Evolutionary conservation across 2,329 filamentous ascomycete species (phyloP).

Genomic region (Ascochyta viciae-villosae): DNA sequence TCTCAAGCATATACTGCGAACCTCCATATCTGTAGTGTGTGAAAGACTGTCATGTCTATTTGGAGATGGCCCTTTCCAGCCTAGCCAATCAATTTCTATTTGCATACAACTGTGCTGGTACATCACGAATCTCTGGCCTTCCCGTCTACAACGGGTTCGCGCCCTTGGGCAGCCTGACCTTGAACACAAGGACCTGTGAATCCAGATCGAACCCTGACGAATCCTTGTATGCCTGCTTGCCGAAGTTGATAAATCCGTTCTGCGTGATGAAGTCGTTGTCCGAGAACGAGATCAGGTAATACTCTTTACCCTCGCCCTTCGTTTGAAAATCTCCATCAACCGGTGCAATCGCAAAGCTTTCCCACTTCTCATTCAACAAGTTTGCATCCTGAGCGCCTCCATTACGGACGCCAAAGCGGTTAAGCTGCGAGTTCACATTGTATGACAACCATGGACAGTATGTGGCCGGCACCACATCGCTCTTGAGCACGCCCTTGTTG

Average conservation of each 20-base stretch:
- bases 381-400: slow-evolving; percentile 65
- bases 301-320: slow-evolving; percentile 65
- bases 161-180: slow-evolving; percentile 57
- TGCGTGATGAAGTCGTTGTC: slow-evolving; percentile 82
- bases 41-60: too few species aligned
- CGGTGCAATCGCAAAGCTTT: slow-evolving; percentile 69
- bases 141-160: slow-evolving; percentile 34
- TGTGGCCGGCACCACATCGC: slow-evolving; percentile 62
- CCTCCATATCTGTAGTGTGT: too few species aligned
- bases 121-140: too few species aligned
- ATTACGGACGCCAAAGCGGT: slow-evolving; percentile 72
- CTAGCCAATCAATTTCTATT: too few species aligned
- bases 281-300: slow-evolving; percentile 70
- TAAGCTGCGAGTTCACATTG: slow-evolving; percentile 70
- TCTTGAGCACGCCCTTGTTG: slow-evolving; percentile 60
- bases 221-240: slow-evolving; percentile 64
- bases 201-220: slow-evolving; percentile 64
- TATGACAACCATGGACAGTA: slow-evolving; percentile 74
- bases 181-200: slow-evolving; percentile 70
- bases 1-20: too few species aligned
- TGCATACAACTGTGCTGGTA: too few species aligned
- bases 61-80: too few species aligned
- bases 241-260: slow-evolving; percentile 67
- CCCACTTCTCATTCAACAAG: slow-evolving; percentile 80
- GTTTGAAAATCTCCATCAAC: slow-evolving; percentile 53